These are phyloP conservation scores for Cynanchum wilfordii DNA, from an alignment of 257 asterid species.

Conservation along the genomic window DNA sequence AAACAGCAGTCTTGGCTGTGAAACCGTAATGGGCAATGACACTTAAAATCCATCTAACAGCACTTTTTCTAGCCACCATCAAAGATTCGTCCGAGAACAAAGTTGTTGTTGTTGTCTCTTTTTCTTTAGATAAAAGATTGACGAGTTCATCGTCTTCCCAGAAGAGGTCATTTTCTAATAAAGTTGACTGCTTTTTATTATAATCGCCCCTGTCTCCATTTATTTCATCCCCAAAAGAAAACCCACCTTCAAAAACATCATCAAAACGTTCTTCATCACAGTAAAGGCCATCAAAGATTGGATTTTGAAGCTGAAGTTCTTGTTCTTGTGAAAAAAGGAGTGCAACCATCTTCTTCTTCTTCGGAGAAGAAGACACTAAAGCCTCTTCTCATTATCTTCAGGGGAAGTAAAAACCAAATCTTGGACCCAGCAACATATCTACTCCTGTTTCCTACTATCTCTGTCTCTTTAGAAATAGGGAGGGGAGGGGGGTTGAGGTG, in stretches of 20 bases:
- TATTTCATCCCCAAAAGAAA: conserved; percentile 22
- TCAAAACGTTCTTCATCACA: conserved; percentile 76
- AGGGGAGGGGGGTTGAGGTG: background rate
- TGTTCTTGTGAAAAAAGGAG: conserved; percentile 38
- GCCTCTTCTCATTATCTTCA: conserved; percentile 63
- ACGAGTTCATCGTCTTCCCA: conserved; percentile 85
- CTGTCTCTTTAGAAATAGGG: conserved; percentile 15
- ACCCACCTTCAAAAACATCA: conserved; percentile 35
- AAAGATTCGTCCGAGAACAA: conserved; percentile 41
- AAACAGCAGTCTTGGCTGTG: conserved; percentile 52
- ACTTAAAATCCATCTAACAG: conserved; percentile 64
- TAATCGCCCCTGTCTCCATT: conserved; percentile 7
- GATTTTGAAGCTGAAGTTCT: conserved; percentile 46
- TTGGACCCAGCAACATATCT: conserved; percentile 54
- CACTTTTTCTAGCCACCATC: conserved; percentile 46
- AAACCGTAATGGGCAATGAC: conserved; percentile 59
- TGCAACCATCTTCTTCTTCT: conserved; percentile 67
- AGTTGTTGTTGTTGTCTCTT: conserved; percentile 28
- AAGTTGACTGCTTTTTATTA: conserved; percentile 27
- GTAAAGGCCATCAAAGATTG: conserved; percentile 63
- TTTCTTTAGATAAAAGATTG: conserved; percentile 53
- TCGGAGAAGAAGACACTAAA: conserved; percentile 54
- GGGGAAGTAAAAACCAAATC: conserved; percentile 36
- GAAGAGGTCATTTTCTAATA: conserved; percentile 56
- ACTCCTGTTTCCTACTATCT: conserved; percentile 16